phyloP scores from a whole-genome alignment of 495 filamentous ascomycete genomes.

The Friedmanniomyces simplex region DNA sequence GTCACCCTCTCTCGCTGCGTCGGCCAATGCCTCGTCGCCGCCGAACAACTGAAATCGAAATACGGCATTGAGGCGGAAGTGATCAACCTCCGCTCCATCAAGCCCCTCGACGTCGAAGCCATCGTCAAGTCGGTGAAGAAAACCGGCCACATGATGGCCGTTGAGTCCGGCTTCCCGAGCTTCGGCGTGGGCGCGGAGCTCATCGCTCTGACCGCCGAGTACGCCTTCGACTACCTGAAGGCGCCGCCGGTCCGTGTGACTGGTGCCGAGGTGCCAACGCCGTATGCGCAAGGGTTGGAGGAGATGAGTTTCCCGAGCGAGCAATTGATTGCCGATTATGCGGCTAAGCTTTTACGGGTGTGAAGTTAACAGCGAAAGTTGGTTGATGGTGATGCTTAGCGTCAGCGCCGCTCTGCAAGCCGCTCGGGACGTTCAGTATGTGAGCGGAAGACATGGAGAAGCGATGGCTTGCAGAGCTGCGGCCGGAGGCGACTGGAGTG shows the following conservation, averaged over 20 bases:
- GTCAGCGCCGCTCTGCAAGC: background rate
- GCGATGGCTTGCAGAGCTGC: background rate
- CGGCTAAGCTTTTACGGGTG: conserved; percentile 72
- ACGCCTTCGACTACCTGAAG: conserved; percentile 94
- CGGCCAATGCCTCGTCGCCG: conserved; percentile 80
- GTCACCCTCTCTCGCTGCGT: conserved; percentile 91
- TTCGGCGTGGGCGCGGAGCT: conserved; percentile 90
- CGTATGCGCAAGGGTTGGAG: conserved; percentile 81
- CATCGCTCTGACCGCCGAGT: conserved; percentile 89
- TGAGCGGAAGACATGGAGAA: background rate
- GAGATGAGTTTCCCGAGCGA: conserved; percentile 86
- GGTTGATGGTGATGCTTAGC: background rate
- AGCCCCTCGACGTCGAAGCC: conserved; percentile 88
- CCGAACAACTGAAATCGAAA: conserved; percentile 82
- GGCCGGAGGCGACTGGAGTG: background rate
- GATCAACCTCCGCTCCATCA: conserved; percentile 93
- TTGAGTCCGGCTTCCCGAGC: conserved; percentile 92
- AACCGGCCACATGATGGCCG: conserved; percentile 80
- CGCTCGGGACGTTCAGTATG: background rate
- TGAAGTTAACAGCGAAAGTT: conserved; percentile 27
- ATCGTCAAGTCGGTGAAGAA: conserved; percentile 98
- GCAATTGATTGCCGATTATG: conserved; percentile 67
- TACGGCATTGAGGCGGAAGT: conserved; percentile 95
- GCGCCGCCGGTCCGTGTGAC: conserved; percentile 87
- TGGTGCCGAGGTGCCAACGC: conserved; percentile 91